Percentiles rank a stretch among this genome's conserved stretches.
phyloP scores from a whole-genome alignment of 768 basidiomycete species.

The Phylloporus arenicola region DNA sequence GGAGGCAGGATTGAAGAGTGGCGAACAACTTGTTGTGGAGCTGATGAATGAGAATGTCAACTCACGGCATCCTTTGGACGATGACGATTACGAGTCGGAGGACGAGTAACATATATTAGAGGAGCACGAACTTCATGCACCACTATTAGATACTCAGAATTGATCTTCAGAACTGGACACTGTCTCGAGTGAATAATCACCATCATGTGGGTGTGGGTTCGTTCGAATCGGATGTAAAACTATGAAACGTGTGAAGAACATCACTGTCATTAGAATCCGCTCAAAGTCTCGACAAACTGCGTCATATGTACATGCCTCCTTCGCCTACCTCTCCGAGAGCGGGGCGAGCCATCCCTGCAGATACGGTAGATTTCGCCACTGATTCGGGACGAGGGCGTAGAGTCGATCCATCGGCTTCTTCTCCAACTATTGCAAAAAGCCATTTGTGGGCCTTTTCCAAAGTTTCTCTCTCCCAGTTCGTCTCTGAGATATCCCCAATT shows the following conservation, averaged over 20 bases:
- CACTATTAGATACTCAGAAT: background rate
- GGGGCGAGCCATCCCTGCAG: slow-evolving; percentile 6
- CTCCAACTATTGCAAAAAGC: slow-evolving; percentile 33
- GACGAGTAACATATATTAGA: slow-evolving; percentile 25
- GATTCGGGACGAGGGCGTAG: slow-evolving; percentile 12
- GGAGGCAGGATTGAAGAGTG: slow-evolving; percentile 46
- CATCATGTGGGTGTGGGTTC: too few relatives aligned
- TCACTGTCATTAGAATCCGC: background rate
- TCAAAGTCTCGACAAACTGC: background rate
- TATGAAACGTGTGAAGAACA: background rate
- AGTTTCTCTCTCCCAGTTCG: slow-evolving; percentile 32
- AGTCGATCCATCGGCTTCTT: slow-evolving; percentile 5
- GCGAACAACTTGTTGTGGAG: slow-evolving; percentile 65
- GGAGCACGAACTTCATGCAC: background rate
- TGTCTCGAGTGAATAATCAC: background rate
- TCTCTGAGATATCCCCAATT: slow-evolving; percentile 22
- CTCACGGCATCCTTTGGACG: slow-evolving; percentile 37
- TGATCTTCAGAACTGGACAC: background rate
- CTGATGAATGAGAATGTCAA: slow-evolving; percentile 20
- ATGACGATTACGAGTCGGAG: slow-evolving; percentile 59
- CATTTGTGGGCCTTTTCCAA: slow-evolving; percentile 35
- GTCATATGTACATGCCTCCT: slow-evolving; percentile 48
- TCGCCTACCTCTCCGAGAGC: slow-evolving; percentile 37
- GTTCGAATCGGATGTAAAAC: background rate
- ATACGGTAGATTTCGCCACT: slow-evolving; percentile 1